Evolutionary conservation across 169 alveolate species (phyloP), one percentile per base, ranked within the genome.

Genomic region (Plasmodium relictum): DNA sequence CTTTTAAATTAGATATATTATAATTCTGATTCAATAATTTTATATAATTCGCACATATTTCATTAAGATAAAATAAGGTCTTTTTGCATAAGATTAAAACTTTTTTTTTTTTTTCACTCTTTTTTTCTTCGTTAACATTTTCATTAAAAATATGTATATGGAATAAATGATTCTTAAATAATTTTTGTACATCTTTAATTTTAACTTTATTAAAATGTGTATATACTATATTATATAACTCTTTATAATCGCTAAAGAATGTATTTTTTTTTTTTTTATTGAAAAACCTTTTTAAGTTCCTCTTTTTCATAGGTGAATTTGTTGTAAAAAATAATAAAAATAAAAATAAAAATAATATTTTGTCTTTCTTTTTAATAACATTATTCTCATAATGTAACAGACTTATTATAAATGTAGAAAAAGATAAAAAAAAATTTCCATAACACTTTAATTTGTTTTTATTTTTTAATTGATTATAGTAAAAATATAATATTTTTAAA

Each of bases 281-380:
- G 42, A 45, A 39, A 22, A 14, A 50, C 37, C 44, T 69, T 48
- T 16, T 73, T 54, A 12, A 12, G 12, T 42, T 16, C 0, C 20
- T 69, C 26, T 42, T 62, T 26, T 80, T 80, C 52, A n/a, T 26
- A 16, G 54, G 24, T 14, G 22, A 18, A 2, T 31, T 66, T 72
- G 39, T 80, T 37, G 90, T 54, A 16, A 80, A 54, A 5, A 68
- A 61, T n/a, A 80, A 68, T 52, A 80, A 69, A 80, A 80, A 68
- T 12, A 80, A 68, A 69, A 80, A 54, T 44, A 80, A 44, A 59
- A 80, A 80, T 10, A 80, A 26, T 37, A 56, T 14, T 18, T 80
- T 80, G 72, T 80, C 90, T 62, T 45, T 80, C 41, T 31, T 66
- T 80, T 80, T 66, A 45, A 80, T 80, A 80, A 68, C 42, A 41